These are phyloP conservation scores for Rhododendron ovatum DNA, from an alignment of 148 eudicot genomes.

Conservation along the genomic window DNA sequence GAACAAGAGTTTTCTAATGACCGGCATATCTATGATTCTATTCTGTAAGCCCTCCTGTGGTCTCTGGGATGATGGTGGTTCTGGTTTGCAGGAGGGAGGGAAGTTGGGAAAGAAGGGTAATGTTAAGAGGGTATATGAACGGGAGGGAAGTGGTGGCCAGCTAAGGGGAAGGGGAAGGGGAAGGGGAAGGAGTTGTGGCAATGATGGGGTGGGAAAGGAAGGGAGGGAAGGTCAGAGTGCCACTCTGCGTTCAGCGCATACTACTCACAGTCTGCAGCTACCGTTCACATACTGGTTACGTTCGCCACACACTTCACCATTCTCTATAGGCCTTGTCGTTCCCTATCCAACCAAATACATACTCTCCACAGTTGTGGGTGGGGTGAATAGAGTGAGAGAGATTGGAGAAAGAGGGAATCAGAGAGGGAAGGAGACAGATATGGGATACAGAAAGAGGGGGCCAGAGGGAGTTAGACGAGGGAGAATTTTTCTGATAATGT, in stretches of 20 bases:
- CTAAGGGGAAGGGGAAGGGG: background rate
- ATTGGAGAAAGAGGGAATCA: background rate
- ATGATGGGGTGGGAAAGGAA: background rate
- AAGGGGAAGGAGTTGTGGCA: background rate
- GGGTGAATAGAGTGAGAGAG: background rate
- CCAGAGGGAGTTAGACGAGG: background rate
- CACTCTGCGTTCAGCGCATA: background rate
- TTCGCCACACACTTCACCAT: background rate
- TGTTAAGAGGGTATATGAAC: background rate
- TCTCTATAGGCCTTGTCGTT: background rate
- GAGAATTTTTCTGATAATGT: background rate
- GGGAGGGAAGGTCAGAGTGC: background rate
- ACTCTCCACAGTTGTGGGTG: background rate
- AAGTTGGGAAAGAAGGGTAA: background rate
- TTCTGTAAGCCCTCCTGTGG: background rate
- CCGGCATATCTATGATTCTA: background rate
- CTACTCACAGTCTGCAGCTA: background rate
- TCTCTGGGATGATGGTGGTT: background rate
- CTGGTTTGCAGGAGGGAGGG: background rate
- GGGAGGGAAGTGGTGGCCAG: background rate
- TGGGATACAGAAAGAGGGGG: background rate
- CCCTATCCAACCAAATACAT: background rate
- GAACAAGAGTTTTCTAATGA: background rate
- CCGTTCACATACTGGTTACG: background rate
- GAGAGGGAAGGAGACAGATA: background rate